Evolutionary conservation across 1,284 basidiomycete species (phyloP).

Genomic region (Farysia itapuensis): DNA sequence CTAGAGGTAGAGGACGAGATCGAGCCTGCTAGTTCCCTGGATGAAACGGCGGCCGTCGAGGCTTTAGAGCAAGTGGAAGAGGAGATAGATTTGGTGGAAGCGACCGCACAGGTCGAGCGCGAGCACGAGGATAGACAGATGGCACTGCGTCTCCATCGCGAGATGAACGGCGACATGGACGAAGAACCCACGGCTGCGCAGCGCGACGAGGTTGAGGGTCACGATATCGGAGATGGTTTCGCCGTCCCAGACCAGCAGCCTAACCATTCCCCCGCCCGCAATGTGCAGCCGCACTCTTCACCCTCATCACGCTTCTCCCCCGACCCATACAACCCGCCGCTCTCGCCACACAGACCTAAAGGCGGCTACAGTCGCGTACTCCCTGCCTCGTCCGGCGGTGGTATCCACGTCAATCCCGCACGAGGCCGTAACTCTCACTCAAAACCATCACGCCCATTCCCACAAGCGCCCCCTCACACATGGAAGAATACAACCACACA

Average conservation of each 20-base stretch:
- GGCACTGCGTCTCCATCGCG: constrained; percentile 24
- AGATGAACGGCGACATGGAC: constrained; percentile 2
- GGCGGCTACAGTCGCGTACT: constrained; percentile 32
- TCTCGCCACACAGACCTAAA: constrained; percentile 26
- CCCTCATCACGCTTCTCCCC: constrained; percentile 33
- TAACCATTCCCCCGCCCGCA: neutral
- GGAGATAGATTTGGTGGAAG: constrained; percentile 7
- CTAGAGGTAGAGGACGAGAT: constrained; percentile 2
- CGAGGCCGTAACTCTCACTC: constrained; percentile 6
- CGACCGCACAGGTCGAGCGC: constrained; percentile 11
- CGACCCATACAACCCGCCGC: constrained; percentile 43
- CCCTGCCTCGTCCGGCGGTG: constrained; percentile 18
- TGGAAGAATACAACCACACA: too few species aligned
- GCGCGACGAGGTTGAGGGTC: constrained; percentile 4
- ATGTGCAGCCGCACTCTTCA: neutral
- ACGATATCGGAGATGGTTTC: constrained; percentile 30
- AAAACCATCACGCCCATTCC: constrained; percentile 23
- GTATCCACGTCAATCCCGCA: constrained; percentile 18
- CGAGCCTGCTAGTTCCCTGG: constrained; percentile 7
- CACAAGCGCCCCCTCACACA: constrained; percentile 17
- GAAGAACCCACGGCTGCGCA: constrained; percentile 2
- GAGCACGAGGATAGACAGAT: constrained; percentile 17
- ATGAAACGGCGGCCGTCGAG: constrained; percentile 7
- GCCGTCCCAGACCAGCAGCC: constrained; percentile 12
- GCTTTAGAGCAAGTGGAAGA: constrained; percentile 19